A percentile compares a stretch with the other conserved stretches of the same genome.
Conservation (phyloP, 345 rosid species). For the Capsella bursapastoris region DNA sequence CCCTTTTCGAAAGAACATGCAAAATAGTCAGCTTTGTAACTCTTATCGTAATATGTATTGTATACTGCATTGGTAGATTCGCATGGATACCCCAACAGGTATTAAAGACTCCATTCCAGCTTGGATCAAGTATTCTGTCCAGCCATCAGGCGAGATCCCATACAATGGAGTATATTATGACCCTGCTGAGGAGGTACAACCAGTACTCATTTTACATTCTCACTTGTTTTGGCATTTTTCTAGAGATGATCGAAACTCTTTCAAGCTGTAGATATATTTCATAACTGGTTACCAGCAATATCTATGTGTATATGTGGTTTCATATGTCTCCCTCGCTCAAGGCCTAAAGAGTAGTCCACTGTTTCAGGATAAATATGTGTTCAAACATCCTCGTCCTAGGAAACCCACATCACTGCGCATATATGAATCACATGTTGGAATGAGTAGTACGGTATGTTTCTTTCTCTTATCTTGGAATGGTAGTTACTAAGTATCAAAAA, state of each 20-base stretch:
- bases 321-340: constrained; percentile 11
- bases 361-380: constrained; percentile 76
- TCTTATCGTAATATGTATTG: neutral
- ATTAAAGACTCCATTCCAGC: constrained; percentile 97
- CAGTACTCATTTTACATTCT: constrained; percentile 24
- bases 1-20: constrained; percentile 16
- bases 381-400: constrained; percentile 86
- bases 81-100: constrained; percentile 95
- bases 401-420: constrained; percentile 87
- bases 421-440: constrained; percentile 96
- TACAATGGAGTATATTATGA: constrained; percentile 95
- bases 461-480: constrained; percentile 30
- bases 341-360: constrained; percentile 36
- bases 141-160: constrained; percentile 93
- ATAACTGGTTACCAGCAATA: constrained; percentile 14
- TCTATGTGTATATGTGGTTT: constrained; percentile 27
- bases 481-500: constrained; percentile 19
- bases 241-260: constrained; percentile 24
- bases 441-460: constrained; percentile 89
- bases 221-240: constrained; percentile 15
- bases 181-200: constrained; percentile 83
- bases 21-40: constrained; percentile 17
- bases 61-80: constrained; percentile 63
- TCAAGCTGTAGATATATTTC: constrained; percentile 19
- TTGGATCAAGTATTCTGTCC: constrained; percentile 97